A percentile compares a stretch with the other conserved stretches of the same genome.
Conservation (phyloP, 129 eudicot genomes). For the Smallanthus sonchifolius region DNA sequence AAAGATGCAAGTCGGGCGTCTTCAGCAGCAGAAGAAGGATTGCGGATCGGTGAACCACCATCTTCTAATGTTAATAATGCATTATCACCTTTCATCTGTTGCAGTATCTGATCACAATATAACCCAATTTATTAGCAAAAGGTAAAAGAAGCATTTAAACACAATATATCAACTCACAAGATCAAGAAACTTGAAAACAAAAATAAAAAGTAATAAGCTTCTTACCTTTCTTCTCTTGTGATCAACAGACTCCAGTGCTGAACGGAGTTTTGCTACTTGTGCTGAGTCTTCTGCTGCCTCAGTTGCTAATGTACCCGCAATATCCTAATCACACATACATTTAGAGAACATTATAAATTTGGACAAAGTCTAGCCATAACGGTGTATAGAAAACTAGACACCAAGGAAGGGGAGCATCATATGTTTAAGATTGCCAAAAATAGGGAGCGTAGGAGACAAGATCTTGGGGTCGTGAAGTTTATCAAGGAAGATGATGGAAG, state of each 20-base stretch:
- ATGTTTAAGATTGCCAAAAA: too few relatives aligned
- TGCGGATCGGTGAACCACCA: slow-evolving; percentile 76
- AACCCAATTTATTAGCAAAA: neutral
- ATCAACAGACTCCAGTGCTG: slow-evolving; percentile 96
- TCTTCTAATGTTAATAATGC: slow-evolving; percentile 66
- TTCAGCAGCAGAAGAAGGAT: slow-evolving; percentile 99
- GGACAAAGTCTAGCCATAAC: too few relatives aligned
- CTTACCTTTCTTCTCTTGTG: slow-evolving; percentile 97
- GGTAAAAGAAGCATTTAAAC: neutral
- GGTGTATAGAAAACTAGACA: too few relatives aligned
- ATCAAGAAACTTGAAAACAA: neutral
- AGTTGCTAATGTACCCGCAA: slow-evolving; percentile 92
- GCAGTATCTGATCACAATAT: slow-evolving; percentile 58
- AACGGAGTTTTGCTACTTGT: slow-evolving; percentile 88
- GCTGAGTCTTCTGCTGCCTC: slow-evolving; percentile 84
- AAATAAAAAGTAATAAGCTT: slow-evolving; percentile 2
- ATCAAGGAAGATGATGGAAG: too few relatives aligned
- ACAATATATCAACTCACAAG: neutral
- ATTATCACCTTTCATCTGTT: slow-evolving; percentile 85
- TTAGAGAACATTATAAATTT: neutral
- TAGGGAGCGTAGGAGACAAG: too few relatives aligned
- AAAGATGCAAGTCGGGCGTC: slow-evolving; percentile 98
- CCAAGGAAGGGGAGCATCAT: too few relatives aligned
- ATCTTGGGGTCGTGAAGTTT: too few relatives aligned
- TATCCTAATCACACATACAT: slow-evolving; percentile 57